phyloP scores from a whole-genome alignment of 1,284 basidiomycete species.

The Ceratobasidium sp. region DNA sequence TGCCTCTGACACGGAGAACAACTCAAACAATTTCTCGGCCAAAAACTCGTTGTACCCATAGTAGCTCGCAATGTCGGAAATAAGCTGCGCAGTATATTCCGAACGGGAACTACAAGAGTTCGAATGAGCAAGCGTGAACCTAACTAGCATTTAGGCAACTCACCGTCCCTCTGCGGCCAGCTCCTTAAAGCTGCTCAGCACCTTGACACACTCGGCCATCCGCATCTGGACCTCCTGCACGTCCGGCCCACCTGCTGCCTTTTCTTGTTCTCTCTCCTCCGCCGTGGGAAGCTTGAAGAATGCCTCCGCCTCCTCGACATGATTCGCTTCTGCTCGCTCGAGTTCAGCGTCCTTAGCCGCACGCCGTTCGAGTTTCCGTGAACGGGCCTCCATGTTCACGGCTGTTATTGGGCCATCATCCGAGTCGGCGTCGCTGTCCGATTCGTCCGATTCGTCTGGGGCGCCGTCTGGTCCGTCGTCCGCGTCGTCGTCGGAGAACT shows the following conservation, averaged over 20 bases:
- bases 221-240: slow-evolving; percentile 87
- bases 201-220: slow-evolving; percentile 87
- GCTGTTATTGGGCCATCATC: slow-evolving; percentile 73
- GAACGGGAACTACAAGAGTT: slow-evolving; percentile 72
- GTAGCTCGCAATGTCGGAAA: slow-evolving; percentile 91
- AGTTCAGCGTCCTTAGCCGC: slow-evolving; percentile 74
- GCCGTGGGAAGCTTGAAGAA: slow-evolving; percentile 79
- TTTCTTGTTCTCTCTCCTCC: slow-evolving; percentile 84
- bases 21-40: slow-evolving; percentile 91
- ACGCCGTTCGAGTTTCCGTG: slow-evolving; percentile 73
- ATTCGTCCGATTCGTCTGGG: slow-evolving; percentile 58
- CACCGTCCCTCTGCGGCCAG: slow-evolving; percentile 77
- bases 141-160: slow-evolving; percentile 52
- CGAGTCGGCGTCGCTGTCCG: slow-evolving; percentile 55
- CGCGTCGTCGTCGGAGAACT: slow-evolving; percentile 64
- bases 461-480: slow-evolving; percentile 48
- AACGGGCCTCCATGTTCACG: slow-evolving; percentile 80
- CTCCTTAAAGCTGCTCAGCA: slow-evolving; percentile 80
- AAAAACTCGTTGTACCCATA: slow-evolving; percentile 99
- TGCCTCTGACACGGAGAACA: slow-evolving; percentile 94
- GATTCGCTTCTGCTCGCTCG: slow-evolving; percentile 67
- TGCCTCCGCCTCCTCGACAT: slow-evolving; percentile 66
- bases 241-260: slow-evolving; percentile 76
- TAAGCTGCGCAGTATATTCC: slow-evolving; percentile 90
- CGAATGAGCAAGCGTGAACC: slow-evolving; percentile 46